Conservation (phyloP, 1,139 yeast species). For the Pichia inconspicua region DNA sequence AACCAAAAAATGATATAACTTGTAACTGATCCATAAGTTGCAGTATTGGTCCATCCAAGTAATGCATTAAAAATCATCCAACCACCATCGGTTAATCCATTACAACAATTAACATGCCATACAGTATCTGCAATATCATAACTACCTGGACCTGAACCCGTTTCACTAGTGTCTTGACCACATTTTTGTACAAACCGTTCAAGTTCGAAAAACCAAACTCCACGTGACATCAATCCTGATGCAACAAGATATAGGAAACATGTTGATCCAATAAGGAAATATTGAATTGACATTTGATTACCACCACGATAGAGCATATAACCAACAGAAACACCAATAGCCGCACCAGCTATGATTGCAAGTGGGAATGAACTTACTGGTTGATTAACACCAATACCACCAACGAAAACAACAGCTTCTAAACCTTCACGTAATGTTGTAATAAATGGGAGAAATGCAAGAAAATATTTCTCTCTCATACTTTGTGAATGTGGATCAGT, state of each 20-base stretch:
- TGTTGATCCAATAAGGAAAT: constrained; percentile 75
- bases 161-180: constrained; percentile 84
- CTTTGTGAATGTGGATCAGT: constrained; percentile 21
- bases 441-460: constrained; percentile 72
- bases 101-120: constrained; percentile 97
- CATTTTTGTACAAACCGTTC: constrained; percentile 56
- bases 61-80: constrained; percentile 92
- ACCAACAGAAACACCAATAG: constrained; percentile 65
- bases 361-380: constrained; percentile 78
- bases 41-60: constrained; percentile 93
- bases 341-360: constrained; percentile 66
- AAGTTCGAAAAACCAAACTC: constrained; percentile 83
- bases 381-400: constrained; percentile 76
- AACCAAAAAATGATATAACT: constrained; percentile 76
- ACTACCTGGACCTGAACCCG: constrained; percentile 91
- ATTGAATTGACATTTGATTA: constrained; percentile 65
- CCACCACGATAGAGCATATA: constrained; percentile 68
- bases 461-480: constrained; percentile 55
- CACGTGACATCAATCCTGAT: constrained; percentile 84
- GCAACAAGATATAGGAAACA: constrained; percentile 80
- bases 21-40: constrained; percentile 85
- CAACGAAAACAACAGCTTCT: constrained; percentile 86
- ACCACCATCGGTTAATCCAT: constrained; percentile 82
- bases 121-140: constrained; percentile 72
- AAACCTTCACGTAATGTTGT: constrained; percentile 86